phyloP scores from a whole-genome alignment of 371 early-diverging fungal species.

The Rhizopus stolonifer region DNA sequence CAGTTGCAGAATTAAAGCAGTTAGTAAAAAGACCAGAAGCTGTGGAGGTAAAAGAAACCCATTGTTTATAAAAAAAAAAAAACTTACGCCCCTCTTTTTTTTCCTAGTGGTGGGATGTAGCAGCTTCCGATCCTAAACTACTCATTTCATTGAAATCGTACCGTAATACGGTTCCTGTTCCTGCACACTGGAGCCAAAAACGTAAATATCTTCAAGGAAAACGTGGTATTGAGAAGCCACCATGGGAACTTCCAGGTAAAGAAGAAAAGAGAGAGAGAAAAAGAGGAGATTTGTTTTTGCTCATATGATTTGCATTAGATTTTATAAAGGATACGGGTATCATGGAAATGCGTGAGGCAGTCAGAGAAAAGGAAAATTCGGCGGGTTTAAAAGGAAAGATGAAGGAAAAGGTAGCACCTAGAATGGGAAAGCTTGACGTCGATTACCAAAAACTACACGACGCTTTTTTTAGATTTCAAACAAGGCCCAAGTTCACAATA shows the following conservation, averaged over 20 bases:
- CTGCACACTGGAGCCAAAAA: constrained; percentile 95
- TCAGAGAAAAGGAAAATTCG: constrained; percentile 82
- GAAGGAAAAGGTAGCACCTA: constrained; percentile 87
- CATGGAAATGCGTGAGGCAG: constrained; percentile 92
- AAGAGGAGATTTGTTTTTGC: no score
- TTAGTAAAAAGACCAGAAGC: constrained; percentile 90
- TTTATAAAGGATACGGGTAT: constrained; percentile 98
- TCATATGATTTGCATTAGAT: constrained; percentile 40
- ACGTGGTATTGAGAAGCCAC: constrained; percentile 93
- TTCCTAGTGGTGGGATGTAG: constrained; percentile 72
- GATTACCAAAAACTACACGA: constrained; percentile 97
- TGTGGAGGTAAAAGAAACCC: constrained; percentile 73
- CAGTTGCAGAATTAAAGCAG: constrained; percentile 93
- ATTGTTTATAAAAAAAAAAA: background rate
- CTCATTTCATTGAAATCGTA: constrained; percentile 89
- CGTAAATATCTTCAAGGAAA: constrained; percentile 95
- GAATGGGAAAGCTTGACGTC: constrained; percentile 94
- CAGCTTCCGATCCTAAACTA: constrained; percentile 87
- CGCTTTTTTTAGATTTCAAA: constrained; percentile 96
- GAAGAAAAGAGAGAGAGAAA: no score
- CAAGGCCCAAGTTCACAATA: constrained; percentile 78
- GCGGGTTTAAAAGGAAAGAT: constrained; percentile 81
- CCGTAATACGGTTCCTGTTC: constrained; percentile 95
- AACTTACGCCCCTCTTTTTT: background rate
- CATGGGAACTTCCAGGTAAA: constrained; percentile 89